These are phyloP conservation scores for Gyrodon lividus DNA, from an alignment of 768 basidiomycete species.

Conservation along the genomic window DNA sequence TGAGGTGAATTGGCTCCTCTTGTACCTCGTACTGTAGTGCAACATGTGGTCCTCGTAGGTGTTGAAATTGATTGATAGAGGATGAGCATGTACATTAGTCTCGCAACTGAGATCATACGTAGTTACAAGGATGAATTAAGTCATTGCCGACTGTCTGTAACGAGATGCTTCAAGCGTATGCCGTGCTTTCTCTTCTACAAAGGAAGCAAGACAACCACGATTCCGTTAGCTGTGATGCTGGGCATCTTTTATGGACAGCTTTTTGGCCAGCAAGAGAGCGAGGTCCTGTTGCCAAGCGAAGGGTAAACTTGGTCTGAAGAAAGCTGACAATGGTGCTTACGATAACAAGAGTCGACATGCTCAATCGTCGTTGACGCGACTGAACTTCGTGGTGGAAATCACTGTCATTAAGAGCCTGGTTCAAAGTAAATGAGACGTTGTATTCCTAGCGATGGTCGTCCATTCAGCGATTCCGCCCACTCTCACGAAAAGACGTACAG, in stretches of 20 bases:
- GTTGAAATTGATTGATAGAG: no score
- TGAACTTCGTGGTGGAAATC: background rate
- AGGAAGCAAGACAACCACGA: background rate
- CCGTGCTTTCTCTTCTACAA: background rate
- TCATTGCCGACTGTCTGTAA: no score
- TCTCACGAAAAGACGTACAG: constrained; percentile 6
- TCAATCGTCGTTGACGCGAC: constrained; percentile 12
- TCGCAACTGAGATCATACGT: no score
- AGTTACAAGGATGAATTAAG: no score
- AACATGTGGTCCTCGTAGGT: no score
- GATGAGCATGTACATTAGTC: no score
- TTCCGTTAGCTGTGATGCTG: background rate
- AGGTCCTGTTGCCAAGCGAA: constrained; percentile 21
- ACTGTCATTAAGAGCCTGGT: constrained; percentile 8
- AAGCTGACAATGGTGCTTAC: constrained; percentile 13
- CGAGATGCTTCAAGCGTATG: background rate
- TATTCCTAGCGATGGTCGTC: constrained; percentile 11
- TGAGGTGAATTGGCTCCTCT: constrained; percentile 19
- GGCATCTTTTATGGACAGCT: background rate
- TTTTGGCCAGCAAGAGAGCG: constrained; percentile 15
- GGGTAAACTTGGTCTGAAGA: background rate
- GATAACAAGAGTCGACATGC: constrained; percentile 20
- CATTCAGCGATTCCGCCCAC: background rate
- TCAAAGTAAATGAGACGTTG: background rate
- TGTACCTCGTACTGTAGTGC: no score